Conservation (phyloP, 768 basidiomycete species). For the Lyophyllum shimeji region DNA sequence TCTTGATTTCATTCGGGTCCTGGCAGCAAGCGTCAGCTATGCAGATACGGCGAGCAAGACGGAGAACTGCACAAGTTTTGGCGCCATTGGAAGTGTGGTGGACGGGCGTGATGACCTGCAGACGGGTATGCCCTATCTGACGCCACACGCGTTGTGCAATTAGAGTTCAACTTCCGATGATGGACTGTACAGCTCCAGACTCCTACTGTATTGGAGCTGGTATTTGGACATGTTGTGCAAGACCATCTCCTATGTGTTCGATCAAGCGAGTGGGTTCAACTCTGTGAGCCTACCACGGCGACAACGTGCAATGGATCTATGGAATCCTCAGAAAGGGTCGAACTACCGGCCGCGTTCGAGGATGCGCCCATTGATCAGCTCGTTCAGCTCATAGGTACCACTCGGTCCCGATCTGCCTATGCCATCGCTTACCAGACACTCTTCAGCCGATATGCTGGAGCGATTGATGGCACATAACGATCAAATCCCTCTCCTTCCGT, state of each 20-base stretch:
- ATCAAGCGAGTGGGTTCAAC: slow-evolving; percentile 3
- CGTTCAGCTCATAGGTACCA: slow-evolving; percentile 83
- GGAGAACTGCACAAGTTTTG: slow-evolving; percentile 61
- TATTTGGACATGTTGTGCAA: slow-evolving; percentile 38
- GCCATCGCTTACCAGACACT: slow-evolving; percentile 14
- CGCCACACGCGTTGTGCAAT: slow-evolving; percentile 19
- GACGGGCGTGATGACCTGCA: slow-evolving; percentile 26
- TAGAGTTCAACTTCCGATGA: slow-evolving; percentile 56
- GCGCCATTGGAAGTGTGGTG: slow-evolving; percentile 58
- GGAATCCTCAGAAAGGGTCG: slow-evolving; percentile 75
- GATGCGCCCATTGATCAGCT: slow-evolving; percentile 81
- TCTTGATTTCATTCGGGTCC: slow-evolving; percentile 98
- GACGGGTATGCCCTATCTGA: neutral
- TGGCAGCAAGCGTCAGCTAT: slow-evolving; percentile 27
- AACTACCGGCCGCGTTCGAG: slow-evolving; percentile 83
- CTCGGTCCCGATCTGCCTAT: slow-evolving; percentile 6
- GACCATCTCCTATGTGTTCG: slow-evolving; percentile 17
- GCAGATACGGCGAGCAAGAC: neutral
- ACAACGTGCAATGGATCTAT: slow-evolving; percentile 77
- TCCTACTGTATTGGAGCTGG: slow-evolving; percentile 3
- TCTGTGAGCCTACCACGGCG: slow-evolving; percentile 26
- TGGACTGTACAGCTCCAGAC: slow-evolving; percentile 54
- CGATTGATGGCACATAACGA: slow-evolving; percentile 96
- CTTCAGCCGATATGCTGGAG: slow-evolving; percentile 91
- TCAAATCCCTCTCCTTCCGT: slow-evolving; percentile 88